phyloP scores from a whole-genome alignment of 257 asterid species.

The Dorcoceras hygrometricum region DNA sequence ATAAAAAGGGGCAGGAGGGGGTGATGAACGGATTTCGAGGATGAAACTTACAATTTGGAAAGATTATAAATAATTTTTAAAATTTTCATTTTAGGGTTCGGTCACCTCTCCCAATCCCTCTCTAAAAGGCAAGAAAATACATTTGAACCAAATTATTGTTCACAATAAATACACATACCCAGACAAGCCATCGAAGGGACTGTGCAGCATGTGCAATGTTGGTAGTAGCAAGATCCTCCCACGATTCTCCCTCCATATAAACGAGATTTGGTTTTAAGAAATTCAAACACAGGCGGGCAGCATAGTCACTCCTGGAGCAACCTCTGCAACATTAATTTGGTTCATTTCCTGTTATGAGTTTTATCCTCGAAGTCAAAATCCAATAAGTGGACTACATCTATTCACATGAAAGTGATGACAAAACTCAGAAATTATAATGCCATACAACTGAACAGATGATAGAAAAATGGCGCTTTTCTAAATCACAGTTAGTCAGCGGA shows the following conservation, averaged over 20 bases:
- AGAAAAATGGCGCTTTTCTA: background rate
- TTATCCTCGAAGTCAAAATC: conserved; percentile 43
- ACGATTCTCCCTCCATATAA: conserved; percentile 69
- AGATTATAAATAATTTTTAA: no score
- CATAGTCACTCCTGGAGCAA: conserved; percentile 60
- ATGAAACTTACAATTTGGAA: background rate
- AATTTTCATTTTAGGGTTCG: no score
- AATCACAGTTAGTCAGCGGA: background rate
- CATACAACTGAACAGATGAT: conserved; percentile 4
- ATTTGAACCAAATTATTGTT: background rate
- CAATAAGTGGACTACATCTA: conserved; percentile 30
- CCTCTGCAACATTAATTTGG: conserved; percentile 87
- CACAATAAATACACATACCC: conserved; percentile 49
- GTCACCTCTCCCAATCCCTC: no score
- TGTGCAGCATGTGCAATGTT: conserved; percentile 56
- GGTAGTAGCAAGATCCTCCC: conserved; percentile 87
- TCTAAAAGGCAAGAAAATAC: no score
- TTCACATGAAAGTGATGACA: conserved; percentile 8
- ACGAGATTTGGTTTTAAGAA: conserved; percentile 65
- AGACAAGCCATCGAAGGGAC: conserved; percentile 92
- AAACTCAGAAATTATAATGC: background rate
- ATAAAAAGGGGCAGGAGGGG: no score
- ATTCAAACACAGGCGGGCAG: conserved; percentile 64
- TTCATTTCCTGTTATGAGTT: conserved; percentile 60
- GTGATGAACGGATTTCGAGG: background rate